phyloP scores from a whole-genome alignment of 768 basidiomycete species.

The Sistotremastrum suecicum region DNA sequence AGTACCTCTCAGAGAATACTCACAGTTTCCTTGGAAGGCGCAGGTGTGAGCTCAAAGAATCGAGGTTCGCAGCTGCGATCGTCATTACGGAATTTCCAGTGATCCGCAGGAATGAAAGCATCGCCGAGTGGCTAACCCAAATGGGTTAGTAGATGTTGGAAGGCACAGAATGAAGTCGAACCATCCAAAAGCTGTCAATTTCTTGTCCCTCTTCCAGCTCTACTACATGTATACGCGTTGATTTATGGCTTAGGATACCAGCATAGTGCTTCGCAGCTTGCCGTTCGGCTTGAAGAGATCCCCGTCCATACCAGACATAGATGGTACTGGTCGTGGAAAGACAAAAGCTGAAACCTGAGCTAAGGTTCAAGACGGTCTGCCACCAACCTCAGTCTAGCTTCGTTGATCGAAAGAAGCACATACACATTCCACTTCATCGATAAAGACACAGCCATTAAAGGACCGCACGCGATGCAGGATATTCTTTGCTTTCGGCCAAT shows the following conservation, averaged over 20 bases:
- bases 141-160: no score
- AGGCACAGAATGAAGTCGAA: conserved; percentile 26
- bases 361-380: conserved; percentile 52
- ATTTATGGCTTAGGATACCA: conserved; percentile 21
- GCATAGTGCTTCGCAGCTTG: conserved; percentile 51
- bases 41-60: conserved; percentile 44
- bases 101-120: conserved; percentile 63
- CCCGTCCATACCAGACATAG: conserved; percentile 75
- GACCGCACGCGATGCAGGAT: conserved; percentile 65
- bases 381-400: not conserved
- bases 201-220: conserved; percentile 49
- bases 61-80: conserved; percentile 29
- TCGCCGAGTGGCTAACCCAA: conserved; percentile 21
- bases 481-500: conserved; percentile 71
- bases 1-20: conserved; percentile 10
- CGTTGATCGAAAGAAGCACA: conserved; percentile 9
- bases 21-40: conserved; percentile 25
- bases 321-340: conserved; percentile 52
- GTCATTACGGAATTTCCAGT: conserved; percentile 61
- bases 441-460: conserved; percentile 31
- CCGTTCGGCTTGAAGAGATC: conserved; percentile 45
- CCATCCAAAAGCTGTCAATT: conserved; percentile 81
- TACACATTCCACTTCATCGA: conserved; percentile 67
- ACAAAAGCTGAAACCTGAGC: conserved; percentile 79
- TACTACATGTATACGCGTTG: conserved; percentile 24